Percentiles rank a stretch among this genome's conserved stretches.
Evolutionary conservation across 1,284 basidiomycete species (phyloP).

Genomic region (Apiotrichum montevideense): DNA sequence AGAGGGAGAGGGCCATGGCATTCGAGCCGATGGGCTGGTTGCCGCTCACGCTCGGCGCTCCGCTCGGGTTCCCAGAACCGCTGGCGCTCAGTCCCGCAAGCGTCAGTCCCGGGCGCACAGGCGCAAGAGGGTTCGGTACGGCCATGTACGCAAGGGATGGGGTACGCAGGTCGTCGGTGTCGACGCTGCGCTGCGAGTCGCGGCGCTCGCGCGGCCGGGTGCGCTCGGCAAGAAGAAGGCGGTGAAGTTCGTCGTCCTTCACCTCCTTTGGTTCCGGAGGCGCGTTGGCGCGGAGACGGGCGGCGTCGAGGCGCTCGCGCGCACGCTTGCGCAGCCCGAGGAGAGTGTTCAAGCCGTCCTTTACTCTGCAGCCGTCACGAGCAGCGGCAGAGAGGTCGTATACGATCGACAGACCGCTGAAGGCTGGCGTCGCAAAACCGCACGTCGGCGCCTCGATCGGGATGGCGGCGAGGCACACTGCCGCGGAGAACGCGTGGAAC

Average conservation of each 20-base stretch:
- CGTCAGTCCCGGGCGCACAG: not conserved
- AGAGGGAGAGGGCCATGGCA: not conserved
- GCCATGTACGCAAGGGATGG: no score
- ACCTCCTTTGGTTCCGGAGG: not conserved
- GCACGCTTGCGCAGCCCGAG: constrained; percentile 37
- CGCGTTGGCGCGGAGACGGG: not conserved
- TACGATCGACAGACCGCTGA: constrained; percentile 37
- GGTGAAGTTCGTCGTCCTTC: constrained; percentile 9
- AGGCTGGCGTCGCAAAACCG: constrained; percentile 42
- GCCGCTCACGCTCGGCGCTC: no score
- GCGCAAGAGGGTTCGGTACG: constrained; percentile 1
- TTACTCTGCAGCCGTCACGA: constrained; percentile 39
- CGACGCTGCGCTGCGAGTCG: not conserved
- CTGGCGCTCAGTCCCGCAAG: not conserved
- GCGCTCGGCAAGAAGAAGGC: constrained; percentile 8
- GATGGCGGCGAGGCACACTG: constrained; percentile 42
- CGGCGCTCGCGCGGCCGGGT: not conserved
- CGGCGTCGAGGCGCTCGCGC: constrained; percentile 23
- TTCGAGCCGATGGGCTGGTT: not conserved
- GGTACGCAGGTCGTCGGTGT: no score
- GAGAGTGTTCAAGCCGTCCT: constrained; percentile 39
- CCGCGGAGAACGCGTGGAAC: constrained; percentile 43
- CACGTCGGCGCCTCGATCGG: constrained; percentile 40
- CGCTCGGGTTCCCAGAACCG: no score
- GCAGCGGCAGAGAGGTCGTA: constrained; percentile 42